phyloP scores from a whole-genome alignment of 2,329 filamentous ascomycete genomes.

The Dothidotthia symphoricarpi region DNA sequence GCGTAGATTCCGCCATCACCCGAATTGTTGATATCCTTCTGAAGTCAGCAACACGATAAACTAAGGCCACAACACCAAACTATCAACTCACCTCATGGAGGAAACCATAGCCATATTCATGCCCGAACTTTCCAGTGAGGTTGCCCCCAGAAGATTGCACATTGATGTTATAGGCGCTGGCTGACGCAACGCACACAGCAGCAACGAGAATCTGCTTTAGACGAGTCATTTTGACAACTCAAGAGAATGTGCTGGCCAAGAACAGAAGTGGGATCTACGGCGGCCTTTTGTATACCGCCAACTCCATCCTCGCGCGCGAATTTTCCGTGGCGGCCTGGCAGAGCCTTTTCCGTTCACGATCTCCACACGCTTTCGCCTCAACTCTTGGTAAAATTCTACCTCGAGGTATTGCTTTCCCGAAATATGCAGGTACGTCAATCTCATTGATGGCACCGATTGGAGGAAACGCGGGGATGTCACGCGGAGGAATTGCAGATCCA shows the following conservation, averaged over 20 bases:
- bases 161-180: constrained; percentile 24
- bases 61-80: background rate
- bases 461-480: no score
- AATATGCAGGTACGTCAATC: no score
- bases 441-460: no score
- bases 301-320: background rate
- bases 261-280: background rate
- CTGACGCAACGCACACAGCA: constrained; percentile 22
- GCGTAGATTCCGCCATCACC: constrained; percentile 73
- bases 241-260: constrained; percentile 8
- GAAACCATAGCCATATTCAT: constrained; percentile 32
- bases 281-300: background rate
- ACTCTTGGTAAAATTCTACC: background rate
- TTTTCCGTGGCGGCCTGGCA: constrained; percentile 8
- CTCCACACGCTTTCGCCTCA: constrained; percentile 1
- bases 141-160: constrained; percentile 31
- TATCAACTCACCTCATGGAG: constrained; percentile 26
- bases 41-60: constrained; percentile 1
- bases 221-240: constrained; percentile 21
- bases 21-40: constrained; percentile 58
- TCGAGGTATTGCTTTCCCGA: no score
- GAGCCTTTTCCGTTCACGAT: constrained; percentile 4
- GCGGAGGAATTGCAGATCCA: no score
- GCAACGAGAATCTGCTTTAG: constrained; percentile 19
- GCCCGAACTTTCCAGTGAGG: constrained; percentile 29